Conservation (phyloP, 1,284 basidiomycete genomes). For the Pyrrhoderma noxium region DNA sequence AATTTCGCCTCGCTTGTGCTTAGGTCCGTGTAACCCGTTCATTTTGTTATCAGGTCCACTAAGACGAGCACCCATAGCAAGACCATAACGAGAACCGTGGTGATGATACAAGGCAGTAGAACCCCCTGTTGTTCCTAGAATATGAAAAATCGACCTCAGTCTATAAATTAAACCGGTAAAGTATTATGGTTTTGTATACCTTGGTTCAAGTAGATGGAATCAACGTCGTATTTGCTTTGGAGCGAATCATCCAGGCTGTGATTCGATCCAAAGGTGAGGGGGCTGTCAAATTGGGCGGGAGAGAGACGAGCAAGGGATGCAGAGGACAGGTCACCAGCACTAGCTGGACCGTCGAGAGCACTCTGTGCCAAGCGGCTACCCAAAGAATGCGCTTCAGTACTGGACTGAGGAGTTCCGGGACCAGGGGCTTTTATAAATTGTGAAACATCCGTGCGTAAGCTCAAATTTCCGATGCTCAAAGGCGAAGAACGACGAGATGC, state of each 20-base stretch:
- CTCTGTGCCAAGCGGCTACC: slow-evolving; percentile 37
- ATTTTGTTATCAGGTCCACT: slow-evolving; percentile 61
- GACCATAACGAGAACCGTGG: slow-evolving; percentile 67
- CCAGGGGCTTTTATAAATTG: slow-evolving; percentile 48
- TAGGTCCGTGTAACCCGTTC: slow-evolving; percentile 84
- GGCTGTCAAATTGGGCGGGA: slow-evolving; percentile 48
- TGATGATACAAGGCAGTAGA: slow-evolving; percentile 79
- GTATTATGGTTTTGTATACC: slow-evolving; percentile 44
- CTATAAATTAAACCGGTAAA: slow-evolving; percentile 35
- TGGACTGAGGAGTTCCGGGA: slow-evolving; percentile 58
- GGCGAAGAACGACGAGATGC: slow-evolving; percentile 43
- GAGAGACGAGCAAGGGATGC: slow-evolving; percentile 63
- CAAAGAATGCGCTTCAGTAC: slow-evolving; percentile 47
- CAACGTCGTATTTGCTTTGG: slow-evolving; percentile 50
- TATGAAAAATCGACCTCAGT: slow-evolving; percentile 43
- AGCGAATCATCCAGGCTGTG: slow-evolving; percentile 43
- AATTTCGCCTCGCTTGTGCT: slow-evolving; percentile 89
- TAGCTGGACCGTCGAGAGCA: slow-evolving; percentile 41
- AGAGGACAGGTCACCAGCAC: slow-evolving; percentile 44
- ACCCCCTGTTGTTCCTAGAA: slow-evolving; percentile 46
- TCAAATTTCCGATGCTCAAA: slow-evolving; percentile 20
- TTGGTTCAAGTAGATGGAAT: slow-evolving; percentile 51
- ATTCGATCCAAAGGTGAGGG: slow-evolving; percentile 46
- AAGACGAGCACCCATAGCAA: slow-evolving; percentile 49
- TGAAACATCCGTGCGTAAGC: slow-evolving; percentile 25